A percentile compares a stretch with the other conserved stretches of the same genome.
These are phyloP conservation scores for Parathielavia appendiculata DNA, from an alignment of 495 filamentous ascomycete species.

Conservation along the genomic window DNA sequence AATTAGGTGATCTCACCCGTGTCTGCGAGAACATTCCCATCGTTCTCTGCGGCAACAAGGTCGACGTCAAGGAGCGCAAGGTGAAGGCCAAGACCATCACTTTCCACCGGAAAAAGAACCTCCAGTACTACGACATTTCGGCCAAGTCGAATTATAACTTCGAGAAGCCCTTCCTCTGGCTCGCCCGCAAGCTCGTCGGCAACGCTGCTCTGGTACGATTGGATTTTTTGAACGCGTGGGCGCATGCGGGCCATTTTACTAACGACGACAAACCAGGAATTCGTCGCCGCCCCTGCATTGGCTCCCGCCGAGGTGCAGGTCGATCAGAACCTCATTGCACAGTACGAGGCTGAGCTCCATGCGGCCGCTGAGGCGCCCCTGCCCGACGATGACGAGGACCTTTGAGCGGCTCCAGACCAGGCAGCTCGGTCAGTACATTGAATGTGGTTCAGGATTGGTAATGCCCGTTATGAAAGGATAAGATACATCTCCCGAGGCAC, in stretches of 20 bases:
- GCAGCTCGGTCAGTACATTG: conserved; percentile 14
- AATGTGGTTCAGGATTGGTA: conserved; percentile 22
- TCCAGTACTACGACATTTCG: conserved; percentile 99
- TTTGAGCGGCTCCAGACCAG: conserved; percentile 37
- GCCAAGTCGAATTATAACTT: conserved; percentile 99
- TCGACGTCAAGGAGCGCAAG: conserved; percentile 99
- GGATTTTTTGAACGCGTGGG: background rate
- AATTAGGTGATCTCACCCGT: conserved; percentile 92
- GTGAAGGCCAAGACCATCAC: conserved; percentile 99
- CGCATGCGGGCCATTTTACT: background rate
- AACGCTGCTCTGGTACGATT: conserved; percentile 77
- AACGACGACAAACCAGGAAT: conserved; percentile 61
- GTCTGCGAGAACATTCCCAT: conserved; percentile 99
- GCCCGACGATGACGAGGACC: conserved; percentile 79
- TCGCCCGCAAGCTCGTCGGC: conserved; percentile 95
- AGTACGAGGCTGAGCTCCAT: conserved; percentile 86
- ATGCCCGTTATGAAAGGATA: conserved; percentile 34
- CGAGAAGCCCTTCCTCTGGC: conserved; percentile 99
- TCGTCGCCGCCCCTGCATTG: conserved; percentile 90
- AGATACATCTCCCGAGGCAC: conserved; percentile 19
- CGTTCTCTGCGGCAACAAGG: conserved; percentile 98
- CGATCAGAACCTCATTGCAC: conserved; percentile 70
- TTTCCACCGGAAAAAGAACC: conserved; percentile 99
- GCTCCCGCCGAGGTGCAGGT: conserved; percentile 88
- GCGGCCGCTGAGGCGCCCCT: conserved; percentile 77